Conservation (phyloP, 202 grass and related monocot species). For the Carex arenaria region DNA sequence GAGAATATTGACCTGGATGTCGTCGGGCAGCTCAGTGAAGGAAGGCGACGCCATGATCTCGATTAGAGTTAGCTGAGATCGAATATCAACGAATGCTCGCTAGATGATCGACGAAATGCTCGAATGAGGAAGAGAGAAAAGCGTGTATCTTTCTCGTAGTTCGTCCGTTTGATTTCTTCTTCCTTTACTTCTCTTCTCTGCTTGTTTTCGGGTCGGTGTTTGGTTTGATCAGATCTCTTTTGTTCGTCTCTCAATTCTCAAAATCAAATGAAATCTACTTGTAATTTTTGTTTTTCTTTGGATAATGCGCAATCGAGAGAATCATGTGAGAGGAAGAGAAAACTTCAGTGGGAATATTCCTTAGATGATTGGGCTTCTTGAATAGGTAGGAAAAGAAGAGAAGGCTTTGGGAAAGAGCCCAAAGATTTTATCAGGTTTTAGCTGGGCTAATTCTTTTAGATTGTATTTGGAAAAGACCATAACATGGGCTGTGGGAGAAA, state of each 20-base stretch:
- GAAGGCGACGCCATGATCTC: slow-evolving; percentile 26
- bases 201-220: neutral
- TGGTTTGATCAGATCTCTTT: neutral
- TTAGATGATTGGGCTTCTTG: neutral
- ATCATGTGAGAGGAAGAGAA: neutral
- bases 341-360: neutral
- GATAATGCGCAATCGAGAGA: neutral
- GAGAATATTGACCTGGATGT: slow-evolving; percentile 72
- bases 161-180: neutral
- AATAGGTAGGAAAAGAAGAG: no score
- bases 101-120: slow-evolving; percentile 18
- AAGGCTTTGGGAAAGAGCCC: neutral
- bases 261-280: neutral
- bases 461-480: neutral
- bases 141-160: neutral
- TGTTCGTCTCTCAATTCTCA: neutral
- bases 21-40: slow-evolving; percentile 75
- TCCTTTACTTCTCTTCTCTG: neutral
- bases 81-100: neutral
- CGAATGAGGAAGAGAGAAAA: neutral
- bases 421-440: neutral
- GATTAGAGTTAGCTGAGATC: neutral
- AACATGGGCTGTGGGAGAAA: neutral
- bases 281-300: neutral
- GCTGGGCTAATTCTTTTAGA: neutral